Evolutionary conservation across 139 green algal genomes (phyloP).

Genomic region (Tetraselmis chui): DNA sequence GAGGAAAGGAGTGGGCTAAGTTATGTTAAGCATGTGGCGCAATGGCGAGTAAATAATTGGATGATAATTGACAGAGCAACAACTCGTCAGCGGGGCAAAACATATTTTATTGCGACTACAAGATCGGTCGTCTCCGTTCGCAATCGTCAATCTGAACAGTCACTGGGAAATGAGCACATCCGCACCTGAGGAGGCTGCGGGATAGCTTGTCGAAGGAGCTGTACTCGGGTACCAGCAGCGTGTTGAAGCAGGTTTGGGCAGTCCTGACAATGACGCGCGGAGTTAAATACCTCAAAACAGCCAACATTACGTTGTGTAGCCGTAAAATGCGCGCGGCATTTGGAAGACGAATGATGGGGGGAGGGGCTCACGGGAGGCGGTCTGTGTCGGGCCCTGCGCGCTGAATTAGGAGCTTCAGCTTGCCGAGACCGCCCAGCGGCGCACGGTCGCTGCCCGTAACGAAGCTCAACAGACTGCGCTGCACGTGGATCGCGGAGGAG

Average conservation of each 20-base stretch:
- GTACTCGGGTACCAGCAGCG: conserved; percentile 18
- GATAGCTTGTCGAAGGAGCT: conserved; percentile 4
- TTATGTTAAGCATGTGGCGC: no score
- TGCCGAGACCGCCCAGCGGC: conserved; percentile 14
- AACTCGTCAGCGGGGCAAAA: background rate
- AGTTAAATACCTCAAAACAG: no score
- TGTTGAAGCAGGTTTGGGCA: conserved; percentile 20
- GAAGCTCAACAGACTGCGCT: conserved; percentile 12
- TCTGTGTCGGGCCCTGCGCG: conserved; percentile 14
- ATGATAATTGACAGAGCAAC: background rate
- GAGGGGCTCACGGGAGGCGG: conserved; percentile 6
- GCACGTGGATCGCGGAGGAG: background rate
- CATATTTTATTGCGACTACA: no score
- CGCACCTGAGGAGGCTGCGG: background rate
- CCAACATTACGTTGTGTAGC: no score
- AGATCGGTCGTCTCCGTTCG: no score
- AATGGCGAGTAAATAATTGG: no score
- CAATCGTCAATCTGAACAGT: background rate
- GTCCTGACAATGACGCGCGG: background rate
- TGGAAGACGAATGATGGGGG: background rate
- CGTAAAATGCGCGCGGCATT: no score
- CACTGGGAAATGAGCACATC: background rate
- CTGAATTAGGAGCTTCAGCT: conserved; percentile 13
- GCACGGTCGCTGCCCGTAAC: conserved; percentile 13
- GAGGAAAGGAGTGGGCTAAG: no score